These are phyloP conservation scores for Marasmius oreades DNA, from an alignment of 1,284 basidiomycete genomes.

Conservation along the genomic window DNA sequence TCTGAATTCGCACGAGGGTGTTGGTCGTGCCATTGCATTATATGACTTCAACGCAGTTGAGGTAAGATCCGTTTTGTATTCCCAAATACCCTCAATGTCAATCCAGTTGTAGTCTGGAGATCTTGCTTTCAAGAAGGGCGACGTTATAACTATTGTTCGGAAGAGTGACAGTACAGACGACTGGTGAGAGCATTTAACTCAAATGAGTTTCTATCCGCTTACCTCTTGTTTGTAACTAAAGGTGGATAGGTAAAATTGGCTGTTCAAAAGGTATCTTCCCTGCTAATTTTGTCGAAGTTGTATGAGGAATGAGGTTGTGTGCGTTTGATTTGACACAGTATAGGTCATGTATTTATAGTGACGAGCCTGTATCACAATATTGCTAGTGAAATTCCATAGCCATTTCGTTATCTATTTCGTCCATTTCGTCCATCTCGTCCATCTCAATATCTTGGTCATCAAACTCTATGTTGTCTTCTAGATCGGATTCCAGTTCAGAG, in stretches of 20 bases:
- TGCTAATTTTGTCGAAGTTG: constrained; percentile 62
- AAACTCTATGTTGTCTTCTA: background rate
- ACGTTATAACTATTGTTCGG: constrained; percentile 74
- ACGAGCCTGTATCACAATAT: background rate
- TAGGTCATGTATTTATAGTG: constrained; percentile 24
- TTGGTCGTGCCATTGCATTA: constrained; percentile 75
- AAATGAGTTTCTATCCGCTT: background rate
- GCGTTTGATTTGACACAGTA: background rate
- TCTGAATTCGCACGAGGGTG: constrained; percentile 54
- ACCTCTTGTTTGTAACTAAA: constrained; percentile 23
- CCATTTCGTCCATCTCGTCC: constrained; percentile 1
- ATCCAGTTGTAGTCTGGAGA: constrained; percentile 65
- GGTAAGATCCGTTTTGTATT: constrained; percentile 31
- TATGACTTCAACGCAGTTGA: constrained; percentile 76
- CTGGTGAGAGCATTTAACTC: constrained; percentile 52
- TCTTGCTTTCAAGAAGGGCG: constrained; percentile 80
- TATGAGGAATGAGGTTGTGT: constrained; percentile 23
- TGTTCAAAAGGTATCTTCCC: constrained; percentile 54
- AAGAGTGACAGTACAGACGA: constrained; percentile 77
- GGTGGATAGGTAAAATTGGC: constrained; percentile 67
- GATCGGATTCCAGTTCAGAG: background rate
- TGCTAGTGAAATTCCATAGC: background rate
- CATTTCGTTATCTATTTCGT: background rate
- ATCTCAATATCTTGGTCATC: background rate
- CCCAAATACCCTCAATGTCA: constrained; percentile 2